Evolutionary conservation across 257 asterid species (phyloP).

Genomic region (Jacaranda mimosifolia): DNA sequence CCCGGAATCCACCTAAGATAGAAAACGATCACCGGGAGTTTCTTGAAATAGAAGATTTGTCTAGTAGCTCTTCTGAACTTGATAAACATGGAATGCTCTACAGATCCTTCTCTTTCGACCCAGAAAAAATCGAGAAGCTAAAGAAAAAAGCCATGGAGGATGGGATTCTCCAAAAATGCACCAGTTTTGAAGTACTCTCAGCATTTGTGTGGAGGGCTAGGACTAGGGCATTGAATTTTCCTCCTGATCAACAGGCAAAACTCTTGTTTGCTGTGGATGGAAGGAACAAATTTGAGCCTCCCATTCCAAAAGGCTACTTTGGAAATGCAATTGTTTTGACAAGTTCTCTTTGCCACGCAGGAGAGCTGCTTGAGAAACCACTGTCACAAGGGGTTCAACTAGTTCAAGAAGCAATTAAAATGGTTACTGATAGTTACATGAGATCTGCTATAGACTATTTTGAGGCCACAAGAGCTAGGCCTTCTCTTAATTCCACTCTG

Average conservation of each 20-base stretch:
- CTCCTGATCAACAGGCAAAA: slow-evolving; percentile 49
- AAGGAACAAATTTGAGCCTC: slow-evolving; percentile 49
- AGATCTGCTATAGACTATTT: slow-evolving; percentile 61
- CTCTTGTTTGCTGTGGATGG: slow-evolving; percentile 61
- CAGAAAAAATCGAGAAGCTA: slow-evolving; percentile 47
- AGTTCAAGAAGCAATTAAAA: slow-evolving; percentile 56
- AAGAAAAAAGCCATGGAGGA: slow-evolving; percentile 48
- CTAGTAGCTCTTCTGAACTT: slow-evolving; percentile 33
- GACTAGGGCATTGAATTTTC: slow-evolving; percentile 46
- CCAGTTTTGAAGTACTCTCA: slow-evolving; percentile 62
- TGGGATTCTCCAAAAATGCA: slow-evolving; percentile 43
- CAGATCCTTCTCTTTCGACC: slow-evolving; percentile 53
- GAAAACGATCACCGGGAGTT: slow-evolving; percentile 51
- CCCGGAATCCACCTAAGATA: slow-evolving; percentile 44
- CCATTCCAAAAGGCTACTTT: slow-evolving; percentile 54
- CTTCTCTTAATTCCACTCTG: slow-evolving; percentile 57
- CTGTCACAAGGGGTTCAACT: slow-evolving; percentile 49
- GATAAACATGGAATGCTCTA: slow-evolving; percentile 44
- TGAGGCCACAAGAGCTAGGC: slow-evolving; percentile 57
- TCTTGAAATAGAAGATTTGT: slow-evolving; percentile 51
- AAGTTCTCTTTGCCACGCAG: slow-evolving; percentile 44
- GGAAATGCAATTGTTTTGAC: slow-evolving; percentile 57
- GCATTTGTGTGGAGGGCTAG: slow-evolving; percentile 61
- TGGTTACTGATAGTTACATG: slow-evolving; percentile 51
- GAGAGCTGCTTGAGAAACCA: slow-evolving; percentile 49